Base-by-base conservation (phyloP, 768 basidiomycete species). In the Tremella mesenterica region DNA sequence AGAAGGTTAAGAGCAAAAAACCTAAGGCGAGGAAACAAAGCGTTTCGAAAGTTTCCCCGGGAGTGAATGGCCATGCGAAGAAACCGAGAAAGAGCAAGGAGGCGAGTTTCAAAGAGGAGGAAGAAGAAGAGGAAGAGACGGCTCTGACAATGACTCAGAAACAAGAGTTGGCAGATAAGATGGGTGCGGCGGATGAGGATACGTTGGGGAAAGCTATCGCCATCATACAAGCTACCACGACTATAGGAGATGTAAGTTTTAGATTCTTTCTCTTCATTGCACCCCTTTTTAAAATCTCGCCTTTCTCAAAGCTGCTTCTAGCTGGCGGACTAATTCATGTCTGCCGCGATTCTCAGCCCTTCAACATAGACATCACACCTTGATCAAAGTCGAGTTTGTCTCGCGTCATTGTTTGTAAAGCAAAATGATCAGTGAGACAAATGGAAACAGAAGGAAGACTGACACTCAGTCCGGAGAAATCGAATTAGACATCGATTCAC, bases 91-190 rank as follows among this genome's bases (percentile, higher is more conserved):
- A 62, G 54, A 41, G 56, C 30, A 68, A 64, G 52, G 61, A 65
- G 16, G 53, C 48, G n/a, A 36, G n/a, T 13, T 64, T 49, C 50
- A 45, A 48, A 29, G 64, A 65, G 14, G 65, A 63, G 14, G 59
- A 59, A 30, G 68, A 59, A 9, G 57, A 56, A 5, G 72, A 72
- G 12, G 65, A 64, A 29, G 56, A 54, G 33, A 48, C 50, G 7
- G 53, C 54, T 21, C 79, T 96, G 31, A 85, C 88, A 48, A 88
- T 93, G 71, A 88, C 90, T 60, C 93, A 97, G 78, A 99, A 99
- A 84, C 91, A 95, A 75, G 90, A 96, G 70, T 77, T 99, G 52
- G 93, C 91, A 67, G 91, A 96, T 74, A 87, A 90, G 48, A 99
- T 99, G 60, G 80, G 80, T 56, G 81, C 81, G 65, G 81, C 95